Evolutionary conservation across 2,329 filamentous ascomycete genomes (phyloP).

Genomic region (Leptographium lundbergii): DNA sequence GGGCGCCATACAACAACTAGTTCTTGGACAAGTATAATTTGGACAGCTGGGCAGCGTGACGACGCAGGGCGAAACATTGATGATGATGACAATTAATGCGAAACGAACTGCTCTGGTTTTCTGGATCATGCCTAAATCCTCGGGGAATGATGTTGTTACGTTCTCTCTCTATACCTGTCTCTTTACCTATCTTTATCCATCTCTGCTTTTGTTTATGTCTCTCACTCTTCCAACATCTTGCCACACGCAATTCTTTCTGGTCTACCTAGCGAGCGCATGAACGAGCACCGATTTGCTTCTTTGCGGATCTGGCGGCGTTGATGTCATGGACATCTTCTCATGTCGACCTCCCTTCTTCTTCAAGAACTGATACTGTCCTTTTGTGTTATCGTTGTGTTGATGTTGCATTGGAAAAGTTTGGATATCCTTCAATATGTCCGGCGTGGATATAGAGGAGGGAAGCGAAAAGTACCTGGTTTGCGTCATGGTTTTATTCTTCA

Average conservation of each 20-base stretch:
- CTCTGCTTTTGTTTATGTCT: too few species aligned
- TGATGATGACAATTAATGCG: constrained; percentile 6
- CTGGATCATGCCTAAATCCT: not conserved
- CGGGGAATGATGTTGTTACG: not conserved
- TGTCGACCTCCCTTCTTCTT: not conserved
- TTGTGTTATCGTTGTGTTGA: not conserved
- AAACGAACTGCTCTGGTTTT: not conserved
- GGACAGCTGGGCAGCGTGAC: not conserved
- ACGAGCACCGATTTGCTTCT: not conserved
- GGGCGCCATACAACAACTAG: not conserved
- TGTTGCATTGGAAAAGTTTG: not conserved
- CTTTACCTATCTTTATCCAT: not conserved
- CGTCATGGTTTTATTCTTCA: not conserved
- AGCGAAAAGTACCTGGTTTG: not conserved
- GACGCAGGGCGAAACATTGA: not conserved
- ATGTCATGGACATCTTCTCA: not conserved
- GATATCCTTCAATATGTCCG: not conserved
- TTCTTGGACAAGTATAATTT: not conserved
- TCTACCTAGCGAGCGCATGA: not conserved
- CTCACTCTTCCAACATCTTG: not conserved
- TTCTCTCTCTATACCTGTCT: not conserved
- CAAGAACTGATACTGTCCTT: not conserved
- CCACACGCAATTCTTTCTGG: not conserved
- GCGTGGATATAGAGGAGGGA: not conserved
- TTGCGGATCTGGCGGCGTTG: not conserved